Percentiles rank a stretch among this genome's conserved stretches.
Evolutionary conservation across 345 rosid species (phyloP).

Genomic region (Citrus maxima): DNA sequence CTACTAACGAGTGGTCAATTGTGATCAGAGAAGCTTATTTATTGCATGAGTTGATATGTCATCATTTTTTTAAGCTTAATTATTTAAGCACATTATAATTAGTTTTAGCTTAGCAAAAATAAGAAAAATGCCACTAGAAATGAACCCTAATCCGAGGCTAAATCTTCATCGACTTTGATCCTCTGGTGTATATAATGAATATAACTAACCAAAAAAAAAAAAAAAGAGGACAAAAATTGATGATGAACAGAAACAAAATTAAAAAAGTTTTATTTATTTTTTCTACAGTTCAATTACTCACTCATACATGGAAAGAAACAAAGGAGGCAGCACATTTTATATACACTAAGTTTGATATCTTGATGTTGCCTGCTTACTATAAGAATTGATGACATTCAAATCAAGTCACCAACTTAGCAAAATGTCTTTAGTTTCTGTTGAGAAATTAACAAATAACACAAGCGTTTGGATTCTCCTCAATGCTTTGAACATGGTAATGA

Average conservation of each 20-base stretch:
- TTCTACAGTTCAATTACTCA: slow-evolving; percentile 8
- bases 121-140: too few species aligned
- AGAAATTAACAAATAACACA: slow-evolving; percentile 56
- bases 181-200: not conserved
- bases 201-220: not conserved
- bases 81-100: too few species aligned
- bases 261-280: slow-evolving; percentile 27
- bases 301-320: slow-evolving; percentile 12
- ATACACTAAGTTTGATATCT: slow-evolving; percentile 16
- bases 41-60: too few species aligned
- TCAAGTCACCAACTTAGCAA: slow-evolving; percentile 20
- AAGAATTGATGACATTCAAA: slow-evolving; percentile 25
- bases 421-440: not conserved
- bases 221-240: not conserved
- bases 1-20: too few species aligned
- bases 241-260: not conserved
- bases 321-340: slow-evolving; percentile 10
- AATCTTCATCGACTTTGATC: not conserved
- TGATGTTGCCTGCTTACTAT: slow-evolving; percentile 15
- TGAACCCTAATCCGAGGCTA: not conserved
- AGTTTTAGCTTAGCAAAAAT: too few species aligned
- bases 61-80: too few species aligned
- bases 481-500: slow-evolving; percentile 76
- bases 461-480: slow-evolving; percentile 95
- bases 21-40: not conserved